phyloP scores from a whole-genome alignment of 202 grass and related monocot species.

The Panicum virgatum region DNA sequence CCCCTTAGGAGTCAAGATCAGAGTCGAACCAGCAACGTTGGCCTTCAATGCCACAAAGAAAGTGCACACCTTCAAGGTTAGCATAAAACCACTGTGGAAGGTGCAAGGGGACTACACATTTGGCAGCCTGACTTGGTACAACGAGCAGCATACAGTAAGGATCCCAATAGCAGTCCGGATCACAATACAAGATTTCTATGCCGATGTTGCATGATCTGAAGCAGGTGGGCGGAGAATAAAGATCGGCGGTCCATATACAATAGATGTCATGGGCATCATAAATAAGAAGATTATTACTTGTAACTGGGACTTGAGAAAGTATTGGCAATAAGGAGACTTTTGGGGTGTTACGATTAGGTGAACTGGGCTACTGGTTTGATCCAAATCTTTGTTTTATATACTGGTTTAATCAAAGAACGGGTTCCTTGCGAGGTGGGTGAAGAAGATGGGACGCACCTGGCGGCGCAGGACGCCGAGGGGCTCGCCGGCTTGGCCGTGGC shows the following conservation, averaged over 20 bases:
- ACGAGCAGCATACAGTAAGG: background rate
- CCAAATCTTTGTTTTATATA: background rate
- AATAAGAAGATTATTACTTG: background rate
- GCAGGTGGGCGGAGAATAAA: background rate
- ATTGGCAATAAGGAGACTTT: background rate
- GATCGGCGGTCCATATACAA: background rate
- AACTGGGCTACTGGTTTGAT: background rate
- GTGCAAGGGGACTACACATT: slow-evolving; percentile 58
- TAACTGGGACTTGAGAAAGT: background rate
- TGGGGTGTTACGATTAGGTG: background rate
- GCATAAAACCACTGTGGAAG: slow-evolving; percentile 37
- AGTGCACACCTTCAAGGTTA: slow-evolving; percentile 27
- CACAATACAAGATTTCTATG: slow-evolving; percentile 47
- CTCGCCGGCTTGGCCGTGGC: background rate
- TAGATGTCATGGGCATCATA: background rate
- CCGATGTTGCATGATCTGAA: slow-evolving; percentile 33
- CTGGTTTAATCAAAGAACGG: background rate
- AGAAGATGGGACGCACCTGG: background rate
- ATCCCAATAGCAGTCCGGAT: slow-evolving; percentile 52
- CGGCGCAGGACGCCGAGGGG: too few relatives aligned
- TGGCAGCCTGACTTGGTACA: slow-evolving; percentile 66
- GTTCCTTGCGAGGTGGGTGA: background rate
- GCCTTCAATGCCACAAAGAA: slow-evolving; percentile 34
- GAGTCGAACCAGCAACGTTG: slow-evolving; percentile 30
- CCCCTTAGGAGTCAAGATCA: slow-evolving; percentile 43